Base-by-base conservation (phyloP, 176 grass and related monocot species). In the Triticum dicoccoides region DNA sequence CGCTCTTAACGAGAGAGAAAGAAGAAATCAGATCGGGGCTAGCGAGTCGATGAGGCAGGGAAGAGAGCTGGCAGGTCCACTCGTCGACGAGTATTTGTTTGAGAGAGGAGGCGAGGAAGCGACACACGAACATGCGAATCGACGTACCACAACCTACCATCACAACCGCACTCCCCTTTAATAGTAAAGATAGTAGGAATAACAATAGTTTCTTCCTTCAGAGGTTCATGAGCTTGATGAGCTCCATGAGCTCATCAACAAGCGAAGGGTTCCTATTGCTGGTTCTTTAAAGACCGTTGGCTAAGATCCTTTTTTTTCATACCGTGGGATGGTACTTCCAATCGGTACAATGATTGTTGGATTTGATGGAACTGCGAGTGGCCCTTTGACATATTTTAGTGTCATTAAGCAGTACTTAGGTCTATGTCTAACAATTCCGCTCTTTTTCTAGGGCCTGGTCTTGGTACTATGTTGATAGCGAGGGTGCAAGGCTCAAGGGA, bases 261-360 rank as follows among this genome's bases (percentile, higher is more conserved):
- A 14, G 45, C 45, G 1, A 4, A 49, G 45, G 45, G 14, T 49
- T 49, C 14, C 45, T 49, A 49, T 49, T 49, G 45, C 45, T 49
- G 4, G 12, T 49, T 49, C 45, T 49, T 49, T 49, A 14, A 49
- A 49, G 45, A 49, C 11, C 92, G 20, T 89, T 98, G 86, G 91
- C 96, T 38, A 98, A 98, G 69, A 94, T 94, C 78, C 93, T 98
- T 13, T 95, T 87, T 52, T 52, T 80, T 98, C 93, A 14, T 94
- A 95, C 45, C 90, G 90, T 24, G 88, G 96, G 52, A 98, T 94
- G 93, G 96, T 93, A n/a, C 88, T 95, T 8, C 95, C 91, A 11
- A 92, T 95, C 9, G 93, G 93, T 78, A 98, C 96, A 86, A 94
- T 98, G 93, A 98, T 95, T 89, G 96, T 90, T 86, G 93, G 96